Base-by-base conservation (phyloP, 2,329 filamentous ascomycete species). In the Aspergillus uvarum region DNA sequence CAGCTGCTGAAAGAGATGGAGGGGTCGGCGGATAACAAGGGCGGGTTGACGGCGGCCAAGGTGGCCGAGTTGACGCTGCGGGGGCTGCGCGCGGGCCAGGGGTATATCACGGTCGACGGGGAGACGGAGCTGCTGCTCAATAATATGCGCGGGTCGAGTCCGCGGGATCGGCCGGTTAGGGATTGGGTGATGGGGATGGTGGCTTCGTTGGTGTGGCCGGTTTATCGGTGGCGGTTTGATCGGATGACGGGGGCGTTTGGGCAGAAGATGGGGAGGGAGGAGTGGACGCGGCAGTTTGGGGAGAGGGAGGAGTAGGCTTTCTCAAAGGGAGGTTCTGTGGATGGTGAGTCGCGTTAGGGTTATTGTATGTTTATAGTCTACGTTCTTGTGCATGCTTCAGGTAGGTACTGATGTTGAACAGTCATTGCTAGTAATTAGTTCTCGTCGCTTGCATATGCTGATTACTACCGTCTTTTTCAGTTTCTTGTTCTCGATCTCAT, bases 91-190 rank as follows among this genome's bases (percentile, higher is more conserved):
- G 2, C 21, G 10, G 59, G 60, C 5, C 48, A 32, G 21, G 53
- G 42, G 11, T 56, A 53, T 16, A 50, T 62, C 7, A 47, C 56
- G 0, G 35, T 53, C 22, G 60, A 62, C 38, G 19, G 21, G 3
- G 31, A 56, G 2, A 56, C 52, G 3, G 56, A 56, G 42, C 14
- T 62, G 3, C 31, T 59, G 7, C n/a, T 62, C 47, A 62, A 59
- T 49, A 59, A 54, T 5, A 62, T 62, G 60, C 60, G 60, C 2
- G 60, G 60, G 2, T 53, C 60, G 32, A 62, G 60, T 57, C 60
- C 60, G 22, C 16, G 60, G 22, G 49, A 53, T 44, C 26, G 35
- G 21, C 16, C 52, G 7, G 12, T 62, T 19, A 14, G 32, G 22
- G 53, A 62, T 4, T 56, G 52, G 42, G 12, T 48, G 5, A 3